A percentile compares a stretch with the other conserved stretches of the same genome.
These are phyloP conservation scores for Crotalaria pallida DNA, from an alignment of 306 rosid species.

Conservation along the genomic window DNA sequence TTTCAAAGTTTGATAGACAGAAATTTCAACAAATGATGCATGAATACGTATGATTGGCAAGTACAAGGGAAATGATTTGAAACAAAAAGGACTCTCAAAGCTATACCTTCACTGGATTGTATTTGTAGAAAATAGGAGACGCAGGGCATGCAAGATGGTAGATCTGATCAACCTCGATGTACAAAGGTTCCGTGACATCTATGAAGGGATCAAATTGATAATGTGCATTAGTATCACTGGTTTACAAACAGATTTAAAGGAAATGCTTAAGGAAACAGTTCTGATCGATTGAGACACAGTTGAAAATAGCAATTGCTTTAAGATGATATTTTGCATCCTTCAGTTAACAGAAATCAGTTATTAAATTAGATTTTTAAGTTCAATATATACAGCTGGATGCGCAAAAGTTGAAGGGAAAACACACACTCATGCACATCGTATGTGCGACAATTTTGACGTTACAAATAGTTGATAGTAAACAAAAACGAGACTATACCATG, in stretches of 20 bases:
- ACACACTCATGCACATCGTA: background rate
- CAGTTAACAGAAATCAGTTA: background rate
- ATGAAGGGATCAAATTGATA: background rate
- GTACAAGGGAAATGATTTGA: background rate
- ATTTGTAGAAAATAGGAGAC: conserved; percentile 78
- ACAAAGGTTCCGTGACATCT: conserved; percentile 74
- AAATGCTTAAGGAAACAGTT: background rate
- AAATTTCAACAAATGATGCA: background rate
- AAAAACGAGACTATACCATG: conserved; percentile 47
- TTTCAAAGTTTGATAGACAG: background rate
- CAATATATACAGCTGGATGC: background rate
- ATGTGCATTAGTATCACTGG: background rate
- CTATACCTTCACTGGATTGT: conserved; percentile 74
- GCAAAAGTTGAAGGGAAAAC: background rate
- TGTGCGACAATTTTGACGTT: background rate
- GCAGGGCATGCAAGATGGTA: conserved; percentile 90
- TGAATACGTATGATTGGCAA: background rate
- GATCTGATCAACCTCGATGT: conserved; percentile 70
- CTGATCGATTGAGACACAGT: background rate
- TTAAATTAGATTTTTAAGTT: background rate
- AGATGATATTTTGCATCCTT: background rate
- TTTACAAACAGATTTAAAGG: background rate
- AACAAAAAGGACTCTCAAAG: background rate
- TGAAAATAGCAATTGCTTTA: background rate
- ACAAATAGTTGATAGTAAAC: background rate